Evolutionary conservation across 805 yeast genomes (phyloP).

Genomic region (Saccharomycopsis sp.): DNA sequence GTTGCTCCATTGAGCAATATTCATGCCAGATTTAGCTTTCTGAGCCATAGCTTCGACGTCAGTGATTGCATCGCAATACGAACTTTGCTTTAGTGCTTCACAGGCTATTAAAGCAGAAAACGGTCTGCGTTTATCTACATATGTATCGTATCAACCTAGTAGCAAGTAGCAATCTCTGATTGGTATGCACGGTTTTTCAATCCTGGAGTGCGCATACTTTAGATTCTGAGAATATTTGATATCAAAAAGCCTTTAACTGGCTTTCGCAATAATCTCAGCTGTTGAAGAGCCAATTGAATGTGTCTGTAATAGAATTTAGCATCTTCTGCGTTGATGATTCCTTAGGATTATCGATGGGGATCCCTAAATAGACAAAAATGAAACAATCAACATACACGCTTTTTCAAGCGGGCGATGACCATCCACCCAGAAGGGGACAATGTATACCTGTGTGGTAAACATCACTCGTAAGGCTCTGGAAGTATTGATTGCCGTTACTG

Average conservation of each 20-base stretch:
- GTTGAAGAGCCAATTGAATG: neutral
- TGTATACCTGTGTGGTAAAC: no score
- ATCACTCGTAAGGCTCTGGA: no score
- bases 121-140: neutral
- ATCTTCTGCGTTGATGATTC: neutral
- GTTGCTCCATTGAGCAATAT: neutral
- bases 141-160: no score
- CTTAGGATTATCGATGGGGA: neutral
- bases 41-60: neutral
- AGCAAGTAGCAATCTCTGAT: no score
- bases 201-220: neutral
- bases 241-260: no score
- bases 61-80: neutral
- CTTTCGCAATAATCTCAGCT: no score
- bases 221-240: no score
- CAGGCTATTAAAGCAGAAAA: neutral
- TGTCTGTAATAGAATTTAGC: neutral
- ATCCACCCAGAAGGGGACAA: no score
- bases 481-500: no score
- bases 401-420: no score
- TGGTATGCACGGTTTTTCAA: neutral
- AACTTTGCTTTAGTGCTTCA: neutral
- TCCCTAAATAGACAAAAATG: no score
- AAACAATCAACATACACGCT: neutral
- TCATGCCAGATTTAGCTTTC: neutral